Evolutionary conservation across 2,329 filamentous ascomycete species (phyloP), one percentile per base, ranked within the genome.

Genomic region (Fusarium lateritium): DNA sequence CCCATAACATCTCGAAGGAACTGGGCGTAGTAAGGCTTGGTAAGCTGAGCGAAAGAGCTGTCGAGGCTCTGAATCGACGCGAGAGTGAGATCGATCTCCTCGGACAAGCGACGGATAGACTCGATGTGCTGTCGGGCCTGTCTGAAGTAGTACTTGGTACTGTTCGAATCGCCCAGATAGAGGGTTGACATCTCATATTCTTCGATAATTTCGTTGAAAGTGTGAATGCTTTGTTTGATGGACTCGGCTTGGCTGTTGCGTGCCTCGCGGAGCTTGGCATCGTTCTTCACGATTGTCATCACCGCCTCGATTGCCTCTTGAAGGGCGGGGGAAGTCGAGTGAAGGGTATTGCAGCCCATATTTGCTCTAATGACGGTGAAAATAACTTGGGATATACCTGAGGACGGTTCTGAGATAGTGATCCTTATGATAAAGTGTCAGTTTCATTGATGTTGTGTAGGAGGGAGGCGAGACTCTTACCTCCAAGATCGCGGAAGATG

Each of bases 141-240:
- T 28, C 11, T 4, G 22, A 36, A 44, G 15, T 57, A 54, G 14
- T 24, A 2, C n/a, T 54, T 19, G 8, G 38, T 10, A 6, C 4
- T 13, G n/a, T 22, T 28, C 17, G 36, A 13, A 19, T n/a, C 7
- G n/a, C 31, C 22, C 5, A 57, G 38, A 19, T 54, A 38, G 11
- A 57, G 33, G 5, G 31, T 43, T 11, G 26, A 15, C 15, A 44
- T 8, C 31, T 57, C 55, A 11, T 54, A 52, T 9, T 57, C 38
- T 15, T 57, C 47, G 3, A 54, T 10, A 6, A 6, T 22, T 11
- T n/a, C 10, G 17, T 43, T n/a, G 15, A 57, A 53, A 1, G 54
- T 13, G 3, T 42, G 10, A n/a, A 19, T 7, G 22, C n/a, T 13
- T 7, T 54, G 10, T n/a, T 14, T 43, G 11, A 44, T 24, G 7